phyloP scores from a whole-genome alignment of 108 stramenopile species.

The Aureococcus anophagefferens region DNA sequence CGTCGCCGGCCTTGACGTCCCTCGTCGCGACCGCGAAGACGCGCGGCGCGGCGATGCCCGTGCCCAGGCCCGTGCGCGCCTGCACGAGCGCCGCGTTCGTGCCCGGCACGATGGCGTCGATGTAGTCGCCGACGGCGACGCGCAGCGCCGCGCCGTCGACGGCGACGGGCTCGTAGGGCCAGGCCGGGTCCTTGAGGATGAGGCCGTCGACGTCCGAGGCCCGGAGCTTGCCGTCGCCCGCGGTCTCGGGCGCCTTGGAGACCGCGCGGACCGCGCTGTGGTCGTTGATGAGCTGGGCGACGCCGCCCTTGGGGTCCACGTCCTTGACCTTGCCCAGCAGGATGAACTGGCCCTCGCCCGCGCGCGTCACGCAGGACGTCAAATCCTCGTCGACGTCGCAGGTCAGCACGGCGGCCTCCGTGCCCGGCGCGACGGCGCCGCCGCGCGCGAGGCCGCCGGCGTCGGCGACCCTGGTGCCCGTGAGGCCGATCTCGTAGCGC shows the following conservation, averaged over 20 bases:
- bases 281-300: not conserved
- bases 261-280: not conserved
- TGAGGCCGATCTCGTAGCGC: not conserved
- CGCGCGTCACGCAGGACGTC: not conserved
- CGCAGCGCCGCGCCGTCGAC: not conserved
- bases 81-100: not conserved
- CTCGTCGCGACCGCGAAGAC: not conserved
- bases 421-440: not conserved
- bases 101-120: not conserved
- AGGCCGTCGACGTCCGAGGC: not conserved
- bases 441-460: not conserved
- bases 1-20: not conserved
- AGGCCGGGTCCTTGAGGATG: not conserved
- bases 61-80: not conserved
- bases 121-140: not conserved
- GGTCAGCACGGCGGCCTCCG: not conserved
- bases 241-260: too few species aligned
- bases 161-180: not conserved
- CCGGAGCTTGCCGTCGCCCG: too few species aligned
- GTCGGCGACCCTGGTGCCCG: not conserved
- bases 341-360: not conserved
- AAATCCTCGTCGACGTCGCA: not conserved
- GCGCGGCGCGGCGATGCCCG: not conserved
- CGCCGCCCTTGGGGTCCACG: not conserved
- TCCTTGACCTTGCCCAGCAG: not conserved